Conservation (phyloP, 495 filamentous ascomycete species). For the Neurospora cerealis region DNA sequence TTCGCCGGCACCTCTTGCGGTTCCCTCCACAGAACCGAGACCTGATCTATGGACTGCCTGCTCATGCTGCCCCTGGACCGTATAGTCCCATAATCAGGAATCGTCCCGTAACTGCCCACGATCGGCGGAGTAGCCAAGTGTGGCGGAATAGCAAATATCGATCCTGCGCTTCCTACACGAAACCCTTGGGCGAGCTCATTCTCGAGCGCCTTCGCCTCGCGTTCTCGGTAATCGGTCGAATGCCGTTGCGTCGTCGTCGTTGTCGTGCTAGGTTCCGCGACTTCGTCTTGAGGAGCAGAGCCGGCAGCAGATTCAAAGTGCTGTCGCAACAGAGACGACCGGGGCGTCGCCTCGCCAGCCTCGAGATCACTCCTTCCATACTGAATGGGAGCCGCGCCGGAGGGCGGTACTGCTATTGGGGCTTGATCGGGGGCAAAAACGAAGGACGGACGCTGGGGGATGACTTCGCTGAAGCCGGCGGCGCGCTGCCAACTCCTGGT, state of each 20-base stretch:
- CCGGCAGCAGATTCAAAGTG: conserved; percentile 25
- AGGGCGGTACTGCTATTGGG: conserved; percentile 22
- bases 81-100: conserved; percentile 61
- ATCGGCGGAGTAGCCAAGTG: conserved; percentile 51
- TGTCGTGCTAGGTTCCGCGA: conserved; percentile 14
- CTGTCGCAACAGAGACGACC: conserved; percentile 28
- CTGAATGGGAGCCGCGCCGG: conserved; percentile 9
- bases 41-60: conserved; percentile 59
- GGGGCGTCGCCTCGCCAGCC: conserved; percentile 22
- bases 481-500: conserved; percentile 90
- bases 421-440: conserved; percentile 43
- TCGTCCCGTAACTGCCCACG: conserved; percentile 59
- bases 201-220: conserved; percentile 33
- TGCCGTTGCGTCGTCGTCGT: not conserved
- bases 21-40: conserved; percentile 60
- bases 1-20: conserved; percentile 46
- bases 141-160: conserved; percentile 53
- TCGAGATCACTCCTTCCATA: conserved; percentile 27
- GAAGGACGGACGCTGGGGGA: conserved; percentile 65
- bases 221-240: conserved; percentile 24
- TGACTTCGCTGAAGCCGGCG: conserved; percentile 76
- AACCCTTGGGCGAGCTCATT: conserved; percentile 23
- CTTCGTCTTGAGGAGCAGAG: conserved; percentile 9
- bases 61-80: conserved; percentile 48
- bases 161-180: conserved; percentile 27